Evolutionary conservation across 176 grass and related monocot genomes (phyloP), one percentile per base, ranked within the genome.

Genomic region (Bothriochloa decipiens): DNA sequence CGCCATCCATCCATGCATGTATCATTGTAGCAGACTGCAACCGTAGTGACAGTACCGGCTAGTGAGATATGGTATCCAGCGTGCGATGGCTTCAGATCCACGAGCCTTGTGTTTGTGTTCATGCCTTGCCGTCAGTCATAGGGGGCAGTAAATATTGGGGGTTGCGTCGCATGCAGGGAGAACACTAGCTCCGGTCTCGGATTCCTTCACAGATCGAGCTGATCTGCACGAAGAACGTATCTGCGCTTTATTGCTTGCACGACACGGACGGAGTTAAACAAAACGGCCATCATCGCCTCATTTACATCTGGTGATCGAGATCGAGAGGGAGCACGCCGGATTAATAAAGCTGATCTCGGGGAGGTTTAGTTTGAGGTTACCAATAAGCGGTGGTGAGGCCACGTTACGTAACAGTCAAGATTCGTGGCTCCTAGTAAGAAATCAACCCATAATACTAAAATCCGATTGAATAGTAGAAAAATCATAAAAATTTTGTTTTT

Each of bases 331-430:
- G 47, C 14, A 17, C 5, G 76, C 47, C 15, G 20, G 66, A 29
- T 77, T 78, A 78, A 45, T 43, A 78, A 81, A 75, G n/a, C 58
- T 60, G 65, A 74, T 40, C 46, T 40, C 6, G 29, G 29, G 29
- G 29, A 32, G 29, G 29, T 32, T 32, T 32, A 40, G 79, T 2
- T 63, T 82, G 75, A 23, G 17, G 68, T 69, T 83, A 82, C 78
- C 84, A 0, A 90, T 32, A 32, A 32, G 29, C 29, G 29, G 68
- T 43, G 68, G 42, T 49, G 37, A 55, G 69, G 62, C n/a, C 89
- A 90, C 71, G 75, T 90, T 80, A 46, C 75, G n/a, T 87, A 70
- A 69, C 89, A 90, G 84, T 84, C 89, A 90, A 84, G 84, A 87
- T 87, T 90, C 84, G 58, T 49, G 62, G 12, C 75, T 60, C 77